phyloP scores from a whole-genome alignment of 768 basidiomycete species.

The Macrolepiota dolichaula region DNA sequence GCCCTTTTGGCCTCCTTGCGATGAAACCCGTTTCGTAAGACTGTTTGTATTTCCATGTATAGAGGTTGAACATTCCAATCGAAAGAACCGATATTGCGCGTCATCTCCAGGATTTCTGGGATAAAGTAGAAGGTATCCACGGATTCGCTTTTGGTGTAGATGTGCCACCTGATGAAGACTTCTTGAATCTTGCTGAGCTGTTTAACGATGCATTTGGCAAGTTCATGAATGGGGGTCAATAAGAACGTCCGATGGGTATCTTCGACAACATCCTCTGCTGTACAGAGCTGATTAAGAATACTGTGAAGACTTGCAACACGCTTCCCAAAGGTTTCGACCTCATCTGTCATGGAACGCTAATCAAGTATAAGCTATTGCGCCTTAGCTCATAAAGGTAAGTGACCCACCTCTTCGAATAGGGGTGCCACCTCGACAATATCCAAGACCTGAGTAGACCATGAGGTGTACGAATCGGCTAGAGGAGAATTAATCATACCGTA shows the following conservation, averaged over 20 bases:
- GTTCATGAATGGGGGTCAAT: background rate
- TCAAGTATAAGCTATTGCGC: background rate
- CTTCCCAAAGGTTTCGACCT: background rate
- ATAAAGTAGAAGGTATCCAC: background rate
- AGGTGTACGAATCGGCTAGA: background rate
- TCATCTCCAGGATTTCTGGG: background rate
- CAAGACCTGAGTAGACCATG: background rate
- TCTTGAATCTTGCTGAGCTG: background rate
- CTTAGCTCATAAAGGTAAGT: background rate
- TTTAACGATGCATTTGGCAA: background rate
- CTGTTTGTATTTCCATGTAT: background rate
- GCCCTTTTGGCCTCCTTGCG: background rate
- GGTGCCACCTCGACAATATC: background rate
- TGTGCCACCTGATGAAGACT: background rate
- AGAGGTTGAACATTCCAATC: background rate
- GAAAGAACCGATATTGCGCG: background rate
- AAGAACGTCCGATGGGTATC: background rate
- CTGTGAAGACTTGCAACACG: background rate
- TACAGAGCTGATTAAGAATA: background rate
- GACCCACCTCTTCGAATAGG: background rate
- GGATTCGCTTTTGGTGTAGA: background rate
- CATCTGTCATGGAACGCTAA: background rate
- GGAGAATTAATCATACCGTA: background rate
- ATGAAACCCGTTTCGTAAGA: background rate
- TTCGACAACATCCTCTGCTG: background rate